Conservation (phyloP, 805 yeast genomes). For the Hyphopichia homilentoma region DNA sequence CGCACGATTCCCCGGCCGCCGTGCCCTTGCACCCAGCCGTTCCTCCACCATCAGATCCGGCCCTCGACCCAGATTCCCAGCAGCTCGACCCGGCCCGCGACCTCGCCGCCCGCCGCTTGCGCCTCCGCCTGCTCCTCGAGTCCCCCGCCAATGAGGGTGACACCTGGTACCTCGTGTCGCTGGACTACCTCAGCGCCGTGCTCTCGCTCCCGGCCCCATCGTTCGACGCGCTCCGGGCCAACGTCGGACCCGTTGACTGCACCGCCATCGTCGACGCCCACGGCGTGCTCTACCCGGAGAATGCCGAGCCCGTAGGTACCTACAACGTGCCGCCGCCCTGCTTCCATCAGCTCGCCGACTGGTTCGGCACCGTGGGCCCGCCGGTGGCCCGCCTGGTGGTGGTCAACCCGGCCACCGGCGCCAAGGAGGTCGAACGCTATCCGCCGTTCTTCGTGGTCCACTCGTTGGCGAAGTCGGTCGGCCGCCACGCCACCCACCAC, state of each 20-base stretch:
- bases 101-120: background rate
- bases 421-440: constrained; percentile 26
- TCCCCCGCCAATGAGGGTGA: constrained; percentile 1
- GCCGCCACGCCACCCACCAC: constrained; percentile 3
- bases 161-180: constrained; percentile 44
- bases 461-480: constrained; percentile 20
- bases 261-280: constrained; percentile 39
- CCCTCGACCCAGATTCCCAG: too few species aligned
- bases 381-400: constrained; percentile 31
- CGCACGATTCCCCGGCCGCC: background rate
- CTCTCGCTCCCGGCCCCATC: constrained; percentile 26
- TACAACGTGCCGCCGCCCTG: constrained; percentile 38
- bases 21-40: background rate
- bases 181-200: constrained; percentile 40
- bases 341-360: constrained; percentile 41
- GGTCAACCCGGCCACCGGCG: constrained; percentile 21
- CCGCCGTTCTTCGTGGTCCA: constrained; percentile 38
- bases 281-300: constrained; percentile 37
- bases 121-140: background rate
- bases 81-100: too few species aligned
- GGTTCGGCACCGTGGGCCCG: constrained; percentile 51
- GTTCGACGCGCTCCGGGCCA: constrained; percentile 20
- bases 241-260: constrained; percentile 49
- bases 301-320: constrained; percentile 12
- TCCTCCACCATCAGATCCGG: too few species aligned